phyloP scores from a whole-genome alignment of 129 eudicot genomes.

The Centaurea solstitialis region DNA sequence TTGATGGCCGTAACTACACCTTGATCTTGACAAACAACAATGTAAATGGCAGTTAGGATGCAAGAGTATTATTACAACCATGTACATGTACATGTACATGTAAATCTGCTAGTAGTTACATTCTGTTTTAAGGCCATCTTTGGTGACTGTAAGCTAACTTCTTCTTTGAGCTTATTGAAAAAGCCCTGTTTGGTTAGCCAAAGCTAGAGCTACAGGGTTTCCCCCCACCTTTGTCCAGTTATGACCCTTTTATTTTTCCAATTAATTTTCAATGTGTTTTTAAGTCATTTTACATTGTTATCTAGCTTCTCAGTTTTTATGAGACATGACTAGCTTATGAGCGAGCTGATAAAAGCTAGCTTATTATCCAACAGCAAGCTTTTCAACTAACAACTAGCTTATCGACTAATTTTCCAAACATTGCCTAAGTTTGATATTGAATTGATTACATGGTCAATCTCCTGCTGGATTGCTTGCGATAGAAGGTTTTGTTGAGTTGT shows the following conservation, averaged over 20 bases:
- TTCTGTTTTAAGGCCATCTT: background rate
- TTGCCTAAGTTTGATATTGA: background rate
- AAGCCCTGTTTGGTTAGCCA: background rate
- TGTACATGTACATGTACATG: background rate
- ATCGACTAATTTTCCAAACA: background rate
- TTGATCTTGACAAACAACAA: conserved; percentile 4
- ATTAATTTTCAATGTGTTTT: background rate
- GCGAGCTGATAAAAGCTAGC: background rate
- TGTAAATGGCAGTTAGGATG: background rate
- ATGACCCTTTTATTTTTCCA: background rate
- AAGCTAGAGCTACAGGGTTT: background rate
- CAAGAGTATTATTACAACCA: background rate
- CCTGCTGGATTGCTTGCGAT: background rate
- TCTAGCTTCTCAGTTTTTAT: background rate
- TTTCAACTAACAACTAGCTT: background rate
- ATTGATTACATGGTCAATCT: background rate
- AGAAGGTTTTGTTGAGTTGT: conserved; percentile 2
- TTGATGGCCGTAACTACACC: background rate
- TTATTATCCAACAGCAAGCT: background rate
- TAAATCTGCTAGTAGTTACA: background rate
- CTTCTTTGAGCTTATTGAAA: background rate
- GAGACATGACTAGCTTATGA: background rate
- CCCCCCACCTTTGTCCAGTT: background rate
- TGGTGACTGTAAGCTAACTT: background rate
- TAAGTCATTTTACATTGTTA: background rate